These are phyloP conservation scores for Leucosporidium creatinivorum DNA, from an alignment of 768 basidiomycete genomes.

Conservation along the genomic window DNA sequence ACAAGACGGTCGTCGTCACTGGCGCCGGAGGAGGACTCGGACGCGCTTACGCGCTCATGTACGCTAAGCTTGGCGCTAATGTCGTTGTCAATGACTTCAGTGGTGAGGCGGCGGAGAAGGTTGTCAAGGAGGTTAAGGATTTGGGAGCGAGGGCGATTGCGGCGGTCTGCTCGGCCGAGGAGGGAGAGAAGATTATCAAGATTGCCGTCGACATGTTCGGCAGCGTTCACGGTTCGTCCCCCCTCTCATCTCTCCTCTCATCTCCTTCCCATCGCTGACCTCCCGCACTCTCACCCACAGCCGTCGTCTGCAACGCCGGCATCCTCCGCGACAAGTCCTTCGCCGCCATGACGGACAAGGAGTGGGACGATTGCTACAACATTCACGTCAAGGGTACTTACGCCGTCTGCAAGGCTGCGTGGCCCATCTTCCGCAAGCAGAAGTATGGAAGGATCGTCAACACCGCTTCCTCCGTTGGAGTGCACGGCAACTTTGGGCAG, in stretches of 20 bases:
- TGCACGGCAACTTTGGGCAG: constrained; percentile 70
- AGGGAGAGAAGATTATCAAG: constrained; percentile 83
- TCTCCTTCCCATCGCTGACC: neutral
- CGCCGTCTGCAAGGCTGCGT: constrained; percentile 80
- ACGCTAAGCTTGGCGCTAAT: constrained; percentile 84
- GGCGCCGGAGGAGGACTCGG: constrained; percentile 94
- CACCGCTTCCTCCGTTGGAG: constrained; percentile 84
- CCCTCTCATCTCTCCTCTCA: constrained; percentile 49
- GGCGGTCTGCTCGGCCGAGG: constrained; percentile 79
- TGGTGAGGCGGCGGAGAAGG: constrained; percentile 70
- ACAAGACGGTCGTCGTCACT: constrained; percentile 86
- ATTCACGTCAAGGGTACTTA: constrained; percentile 82
- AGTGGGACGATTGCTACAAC: constrained; percentile 88
- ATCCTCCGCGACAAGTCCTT: constrained; percentile 91
- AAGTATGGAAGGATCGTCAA: constrained; percentile 93
- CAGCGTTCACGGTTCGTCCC: constrained; percentile 69
- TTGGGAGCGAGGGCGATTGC: constrained; percentile 83
- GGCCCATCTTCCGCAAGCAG: constrained; percentile 95
- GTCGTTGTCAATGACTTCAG: constrained; percentile 93
- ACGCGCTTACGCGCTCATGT: constrained; percentile 85
- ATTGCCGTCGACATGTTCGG: constrained; percentile 80
- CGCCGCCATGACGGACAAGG: constrained; percentile 73
- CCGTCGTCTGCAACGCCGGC: constrained; percentile 61
- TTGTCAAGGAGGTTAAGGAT: constrained; percentile 77
- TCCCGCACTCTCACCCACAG: constrained; percentile 44